Base-by-base conservation (phyloP, 1,284 basidiomycete genomes). In the Pterula multifida region DNA sequence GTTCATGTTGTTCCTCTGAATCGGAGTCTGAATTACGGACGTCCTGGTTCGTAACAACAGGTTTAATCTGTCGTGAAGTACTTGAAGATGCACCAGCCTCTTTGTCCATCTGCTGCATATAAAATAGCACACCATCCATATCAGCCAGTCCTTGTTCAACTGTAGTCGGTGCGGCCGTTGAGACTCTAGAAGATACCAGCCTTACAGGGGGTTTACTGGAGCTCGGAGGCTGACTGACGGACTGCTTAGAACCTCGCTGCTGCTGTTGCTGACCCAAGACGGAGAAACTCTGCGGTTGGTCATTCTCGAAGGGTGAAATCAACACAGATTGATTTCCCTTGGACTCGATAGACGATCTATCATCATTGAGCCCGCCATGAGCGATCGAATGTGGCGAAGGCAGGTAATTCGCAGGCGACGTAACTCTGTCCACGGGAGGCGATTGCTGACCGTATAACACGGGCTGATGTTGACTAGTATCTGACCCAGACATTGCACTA, bases 51-150 rank as follows among this genome's bases (percentile, higher is more conserved):
- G 28, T 6, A 6, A 32, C 28, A 6, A 32, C 15, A 6, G 28
- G 6, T 32, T 32, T 32, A 6, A 6, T 32, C 28, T 32, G 28
- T 15, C 28, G 6, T n/a, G n/a, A n/a, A n/a, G n/a, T n/a, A n/a
- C n/a, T n/a, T 23, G 47, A 52, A 13, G 13, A n/a, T 39, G 60
- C 44, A 35, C 49, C 55, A 53, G 60, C 50, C 49, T 65, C 64
- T 49, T 67, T 63, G 21, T 75, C 70, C 46, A 73, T 61, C 54
- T 80, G 73, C 52, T 80, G 76, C 77, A 86, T 80, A 58, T 79
- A 82, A 63, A 75, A 84, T 48, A 85, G 60, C 6, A 81, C 81
- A 39, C 74, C 77, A 24, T 75, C 73, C 55, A 81, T 79, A 53
- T 74, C 70, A 49, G 71, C 67, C n/a, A 79, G 64, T 50, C 69